phyloP scores from a whole-genome alignment of 116 monocot species.

The Cymodocea nodosa region DNA sequence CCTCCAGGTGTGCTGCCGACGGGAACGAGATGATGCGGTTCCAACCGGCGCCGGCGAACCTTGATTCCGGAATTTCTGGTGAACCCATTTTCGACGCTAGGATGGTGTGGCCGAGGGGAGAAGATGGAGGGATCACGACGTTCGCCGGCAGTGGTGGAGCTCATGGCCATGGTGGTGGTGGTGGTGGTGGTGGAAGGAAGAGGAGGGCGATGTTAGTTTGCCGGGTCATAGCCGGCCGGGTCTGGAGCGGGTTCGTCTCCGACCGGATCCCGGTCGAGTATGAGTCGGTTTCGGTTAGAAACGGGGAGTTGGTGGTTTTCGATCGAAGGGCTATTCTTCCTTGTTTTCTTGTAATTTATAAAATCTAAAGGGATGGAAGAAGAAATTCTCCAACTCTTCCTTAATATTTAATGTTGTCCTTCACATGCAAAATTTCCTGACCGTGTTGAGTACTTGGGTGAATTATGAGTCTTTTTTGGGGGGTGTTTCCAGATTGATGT shows the following conservation, averaged over 20 bases:
- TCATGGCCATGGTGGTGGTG: slow-evolving; percentile 3
- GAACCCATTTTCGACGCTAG: slow-evolving; percentile 22
- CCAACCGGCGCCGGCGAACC: slow-evolving; percentile 19
- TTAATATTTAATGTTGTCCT: no score
- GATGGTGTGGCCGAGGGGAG: slow-evolving; percentile 1
- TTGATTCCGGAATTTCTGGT: not conserved
- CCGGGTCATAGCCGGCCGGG: slow-evolving; percentile 17
- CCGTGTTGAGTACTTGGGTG: no score
- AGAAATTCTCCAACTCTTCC: not conserved
- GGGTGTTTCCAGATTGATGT: no score
- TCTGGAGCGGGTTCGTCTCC: not conserved
- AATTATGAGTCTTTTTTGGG: no score
- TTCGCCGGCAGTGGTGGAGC: slow-evolving; percentile 67
- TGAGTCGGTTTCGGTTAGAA: slow-evolving; percentile 24
- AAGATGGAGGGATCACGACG: slow-evolving; percentile 29
- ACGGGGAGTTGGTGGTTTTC: slow-evolving; percentile 39
- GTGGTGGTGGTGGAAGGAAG: slow-evolving; percentile 5
- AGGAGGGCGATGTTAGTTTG: slow-evolving; percentile 12
- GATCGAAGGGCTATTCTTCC: slow-evolving; percentile 40
- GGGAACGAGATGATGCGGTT: slow-evolving; percentile 96
- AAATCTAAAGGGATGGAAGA: not conserved
- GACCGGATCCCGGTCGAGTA: not conserved
- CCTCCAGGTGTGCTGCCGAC: slow-evolving; percentile 62
- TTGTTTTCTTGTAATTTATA: slow-evolving; percentile 52
- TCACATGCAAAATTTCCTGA: no score